Evolutionary conservation across 768 basidiomycete species (phyloP), one percentile per base, ranked within the genome.

Genomic region (Mycena albidolilacea): DNA sequence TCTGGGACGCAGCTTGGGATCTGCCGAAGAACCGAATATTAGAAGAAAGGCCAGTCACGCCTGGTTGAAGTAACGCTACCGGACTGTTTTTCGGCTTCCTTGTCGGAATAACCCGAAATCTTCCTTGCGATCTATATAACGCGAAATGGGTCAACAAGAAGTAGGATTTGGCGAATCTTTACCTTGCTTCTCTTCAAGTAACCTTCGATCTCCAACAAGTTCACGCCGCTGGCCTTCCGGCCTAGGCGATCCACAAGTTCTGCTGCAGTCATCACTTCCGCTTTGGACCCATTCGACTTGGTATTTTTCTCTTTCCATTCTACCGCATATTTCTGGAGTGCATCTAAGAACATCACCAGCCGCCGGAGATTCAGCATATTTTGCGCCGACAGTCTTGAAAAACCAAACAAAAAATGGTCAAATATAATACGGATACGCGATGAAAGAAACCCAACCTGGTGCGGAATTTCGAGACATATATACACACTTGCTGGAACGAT

Each of bases 161-260:
- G 12, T 7, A 37, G 15, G 35, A 57, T 17, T 1, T 58, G 2
- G 6, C 19, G 3, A 3, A 50, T 21, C 37, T 79, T 83, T 83
- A 88, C 95, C 88, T 97, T 97, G 81, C 96, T 97, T 72, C 85
- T 88, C 79, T 88, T 92, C 67, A 98, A 82, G 82, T 98, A 98
- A 11, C 82, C 81, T 75, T 93, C 93, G 23, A 98, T 88, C 80
- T 96, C 95, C 66, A 97, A 83, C 44, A 97, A 80, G 79, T 98
- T 97, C 75, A 97, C 89, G 10, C 92, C 93, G 64, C 89, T 88
- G 35, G 87, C 90, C 79, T 88, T 93, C 75, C 85, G 85, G 1
- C 95, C 96, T 10, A 97, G 81, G 64, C 84, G 85, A 37, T 87
- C 85, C 77, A 93, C 86, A 2, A 98, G 84, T 39, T 90, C 86